phyloP scores from a whole-genome alignment of 148 eudicot species.

The Fallopia convolvulus region DNA sequence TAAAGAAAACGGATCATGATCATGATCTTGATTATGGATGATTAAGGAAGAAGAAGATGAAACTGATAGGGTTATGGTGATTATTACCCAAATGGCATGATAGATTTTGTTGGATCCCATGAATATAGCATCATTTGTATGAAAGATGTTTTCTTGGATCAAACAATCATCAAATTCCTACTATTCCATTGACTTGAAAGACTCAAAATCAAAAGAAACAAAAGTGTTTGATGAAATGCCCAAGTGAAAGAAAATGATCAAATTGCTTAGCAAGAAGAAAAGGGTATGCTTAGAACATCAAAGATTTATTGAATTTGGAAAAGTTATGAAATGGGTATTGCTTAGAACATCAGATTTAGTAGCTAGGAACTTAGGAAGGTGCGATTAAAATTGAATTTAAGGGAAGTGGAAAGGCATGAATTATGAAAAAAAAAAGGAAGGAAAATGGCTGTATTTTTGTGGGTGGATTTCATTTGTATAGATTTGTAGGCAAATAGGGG shows the following conservation, averaged over 20 bases:
- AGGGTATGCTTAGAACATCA: neutral
- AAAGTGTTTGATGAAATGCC: conserved; percentile 6
- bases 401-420: neutral
- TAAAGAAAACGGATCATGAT: conserved; percentile 19
- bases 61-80: conserved; percentile 20
- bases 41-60: conserved; percentile 6
- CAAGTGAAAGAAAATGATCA: neutral
- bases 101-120: conserved; percentile 45
- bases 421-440: neutral
- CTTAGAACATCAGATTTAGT: neutral
- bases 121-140: conserved; percentile 17
- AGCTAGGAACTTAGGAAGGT: neutral
- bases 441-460: neutral
- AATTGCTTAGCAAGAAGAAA: neutral
- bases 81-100: conserved; percentile 23
- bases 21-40: neutral
- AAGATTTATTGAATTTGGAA: neutral
- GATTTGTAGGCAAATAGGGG: neutral
- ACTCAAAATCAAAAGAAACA: no score
- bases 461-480: neutral
- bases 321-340: neutral
- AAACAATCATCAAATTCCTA: neutral
- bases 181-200: no score
- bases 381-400: neutral
- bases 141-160: neutral